phyloP scores from a whole-genome alignment of 2,329 filamentous ascomycete genomes.

The Zelopaecilomyces penicillatus region DNA sequence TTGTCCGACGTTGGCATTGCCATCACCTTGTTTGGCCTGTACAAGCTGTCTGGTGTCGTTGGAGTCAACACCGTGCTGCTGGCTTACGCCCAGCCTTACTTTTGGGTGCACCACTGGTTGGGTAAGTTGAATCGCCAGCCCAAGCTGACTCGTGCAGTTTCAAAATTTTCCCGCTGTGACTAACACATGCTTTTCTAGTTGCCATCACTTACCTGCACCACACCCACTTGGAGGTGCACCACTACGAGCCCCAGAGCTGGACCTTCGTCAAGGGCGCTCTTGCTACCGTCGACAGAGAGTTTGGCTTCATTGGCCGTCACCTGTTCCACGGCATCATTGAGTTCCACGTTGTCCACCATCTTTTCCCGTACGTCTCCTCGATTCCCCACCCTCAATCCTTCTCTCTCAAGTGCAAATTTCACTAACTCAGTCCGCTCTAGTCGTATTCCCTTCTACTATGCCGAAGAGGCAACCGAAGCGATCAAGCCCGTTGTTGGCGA shows the following conservation, averaged over 20 bases:
- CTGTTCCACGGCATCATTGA: constrained; percentile 55
- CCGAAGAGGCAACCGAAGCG: constrained; percentile 5
- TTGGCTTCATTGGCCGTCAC: constrained; percentile 53
- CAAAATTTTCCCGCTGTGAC: background rate
- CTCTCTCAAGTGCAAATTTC: constrained; percentile 5
- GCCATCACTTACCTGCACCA: constrained; percentile 71
- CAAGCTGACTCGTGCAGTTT: background rate
- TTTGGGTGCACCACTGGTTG: constrained; percentile 66
- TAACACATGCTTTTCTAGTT: constrained; percentile 32
- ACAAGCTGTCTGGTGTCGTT: constrained; percentile 45
- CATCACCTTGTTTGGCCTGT: constrained; percentile 42
- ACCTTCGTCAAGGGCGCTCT: constrained; percentile 53
- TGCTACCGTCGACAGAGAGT: constrained; percentile 53
- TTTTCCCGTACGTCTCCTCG: constrained; percentile 28
- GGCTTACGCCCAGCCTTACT: constrained; percentile 55
- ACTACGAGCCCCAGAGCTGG: constrained; percentile 49
- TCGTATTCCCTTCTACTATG: constrained; percentile 7
- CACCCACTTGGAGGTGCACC: constrained; percentile 22
- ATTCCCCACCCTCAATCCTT: too few relatives aligned
- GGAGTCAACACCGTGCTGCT: constrained; percentile 38
- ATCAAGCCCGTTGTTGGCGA: constrained; percentile 7
- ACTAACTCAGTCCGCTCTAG: background rate
- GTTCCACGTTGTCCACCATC: constrained; percentile 54
- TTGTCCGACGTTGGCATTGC: constrained; percentile 53
- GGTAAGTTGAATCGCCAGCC: constrained; percentile 29